Percentiles rank a stretch among this genome's conserved stretches.
Conservation (phyloP, 202 grass and related monocot species). For the Hordeum pubiflorum region DNA sequence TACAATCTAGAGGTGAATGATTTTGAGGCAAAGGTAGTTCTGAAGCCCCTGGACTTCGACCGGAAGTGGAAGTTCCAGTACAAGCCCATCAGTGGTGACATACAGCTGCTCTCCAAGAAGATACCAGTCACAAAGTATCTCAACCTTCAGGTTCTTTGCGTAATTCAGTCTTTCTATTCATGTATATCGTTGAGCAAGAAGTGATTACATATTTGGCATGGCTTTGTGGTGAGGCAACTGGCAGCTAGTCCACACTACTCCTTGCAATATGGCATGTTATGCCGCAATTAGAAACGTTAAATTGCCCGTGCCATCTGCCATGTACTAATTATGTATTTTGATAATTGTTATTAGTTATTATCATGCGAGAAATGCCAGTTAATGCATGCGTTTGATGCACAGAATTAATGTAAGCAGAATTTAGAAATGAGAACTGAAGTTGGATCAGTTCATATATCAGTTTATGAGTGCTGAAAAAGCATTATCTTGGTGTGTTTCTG, state of each 20-base stretch:
- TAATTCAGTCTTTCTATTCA: neutral
- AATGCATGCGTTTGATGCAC: neutral
- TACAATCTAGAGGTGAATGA: constrained; percentile 76
- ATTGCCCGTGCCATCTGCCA: neutral
- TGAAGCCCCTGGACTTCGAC: constrained; percentile 63
- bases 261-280: neutral
- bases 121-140: constrained; percentile 86
- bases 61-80: constrained; percentile 77
- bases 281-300: neutral
- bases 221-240: neutral
- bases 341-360: neutral
- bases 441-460: neutral
- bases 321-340: neutral
- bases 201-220: neutral
- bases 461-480: neutral
- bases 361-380: neutral
- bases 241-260: neutral
- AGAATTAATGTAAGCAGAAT: neutral
- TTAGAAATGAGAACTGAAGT: neutral
- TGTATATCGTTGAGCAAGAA: neutral
- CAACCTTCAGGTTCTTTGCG: constrained; percentile 65
- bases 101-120: constrained; percentile 91
- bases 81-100: constrained; percentile 65
- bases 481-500: neutral
- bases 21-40: constrained; percentile 75